These are phyloP conservation scores for Termitomyces sp. DNA, from an alignment of 768 basidiomycete species.

Conservation along the genomic window DNA sequence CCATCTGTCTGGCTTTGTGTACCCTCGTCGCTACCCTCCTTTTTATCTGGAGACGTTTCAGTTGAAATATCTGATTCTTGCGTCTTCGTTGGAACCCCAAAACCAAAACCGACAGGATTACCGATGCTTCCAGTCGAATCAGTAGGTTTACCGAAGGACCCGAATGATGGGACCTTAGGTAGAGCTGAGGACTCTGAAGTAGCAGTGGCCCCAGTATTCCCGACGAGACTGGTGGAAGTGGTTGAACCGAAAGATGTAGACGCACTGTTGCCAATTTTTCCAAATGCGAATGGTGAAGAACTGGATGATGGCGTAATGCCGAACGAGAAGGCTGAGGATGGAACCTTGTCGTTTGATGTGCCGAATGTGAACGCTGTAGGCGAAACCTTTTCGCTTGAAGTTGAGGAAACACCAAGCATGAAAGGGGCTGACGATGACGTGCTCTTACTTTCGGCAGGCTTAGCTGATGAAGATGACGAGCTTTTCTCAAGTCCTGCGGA, in stretches of 20 bases:
- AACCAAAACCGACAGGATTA: slow-evolving; percentile 63
- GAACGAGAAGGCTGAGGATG: slow-evolving; percentile 5
- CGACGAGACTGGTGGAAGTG: background rate
- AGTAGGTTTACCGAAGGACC: slow-evolving; percentile 29
- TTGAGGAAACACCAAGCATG: background rate
- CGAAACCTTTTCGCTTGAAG: background rate
- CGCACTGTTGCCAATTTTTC: background rate
- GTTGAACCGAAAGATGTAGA: background rate
- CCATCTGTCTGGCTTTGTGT: slow-evolving; percentile 13
- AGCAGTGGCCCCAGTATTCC: background rate
- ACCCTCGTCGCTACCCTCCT: slow-evolving; percentile 5
- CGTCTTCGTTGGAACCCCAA: slow-evolving; percentile 37
- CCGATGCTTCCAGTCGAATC: slow-evolving; percentile 47
- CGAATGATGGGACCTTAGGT: slow-evolving; percentile 20
- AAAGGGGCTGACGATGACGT: background rate
- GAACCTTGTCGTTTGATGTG: background rate
- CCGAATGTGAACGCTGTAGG: background rate
- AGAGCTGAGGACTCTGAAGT: slow-evolving; percentile 1
- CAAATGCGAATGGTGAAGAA: slow-evolving; percentile 3
- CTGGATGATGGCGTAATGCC: background rate
- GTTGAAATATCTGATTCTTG: slow-evolving; percentile 11
- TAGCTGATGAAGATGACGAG: background rate
- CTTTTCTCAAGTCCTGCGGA: background rate
- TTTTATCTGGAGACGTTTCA: background rate
- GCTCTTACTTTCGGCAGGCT: background rate